Evolutionary conservation across 202 grass and related monocot species (phyloP).

Genomic region (Setaria viridis): DNA sequence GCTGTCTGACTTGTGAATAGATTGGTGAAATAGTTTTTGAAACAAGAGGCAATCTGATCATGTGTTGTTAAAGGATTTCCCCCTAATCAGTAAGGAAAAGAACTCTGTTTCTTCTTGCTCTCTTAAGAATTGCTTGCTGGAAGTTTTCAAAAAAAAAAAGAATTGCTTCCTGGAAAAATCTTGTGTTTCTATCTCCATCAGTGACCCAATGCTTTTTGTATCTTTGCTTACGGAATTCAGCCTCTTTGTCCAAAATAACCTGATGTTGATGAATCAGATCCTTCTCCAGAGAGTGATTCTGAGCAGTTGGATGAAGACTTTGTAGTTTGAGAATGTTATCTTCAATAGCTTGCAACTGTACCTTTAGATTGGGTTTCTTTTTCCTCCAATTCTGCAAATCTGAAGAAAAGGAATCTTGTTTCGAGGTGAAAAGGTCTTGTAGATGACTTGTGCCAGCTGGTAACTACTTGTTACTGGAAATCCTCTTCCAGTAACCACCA

Average conservation of each 20-base stretch:
- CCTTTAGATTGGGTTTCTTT: background rate
- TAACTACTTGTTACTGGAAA: accelerated
- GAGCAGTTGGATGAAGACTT: no score
- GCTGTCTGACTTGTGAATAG: no score
- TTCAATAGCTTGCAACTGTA: no score
- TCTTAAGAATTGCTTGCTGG: background rate
- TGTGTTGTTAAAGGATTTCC: no score
- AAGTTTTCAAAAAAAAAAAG: background rate
- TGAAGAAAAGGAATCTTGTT: accelerated
- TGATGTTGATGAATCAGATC: background rate
- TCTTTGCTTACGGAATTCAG: background rate
- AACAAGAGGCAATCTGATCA: no score
- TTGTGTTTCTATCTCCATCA: no score
- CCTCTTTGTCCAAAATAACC: accelerated
- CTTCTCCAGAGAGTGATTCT: no score
- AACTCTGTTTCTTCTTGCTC: background rate
- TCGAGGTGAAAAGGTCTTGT: accelerated
- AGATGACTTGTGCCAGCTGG: accelerated
- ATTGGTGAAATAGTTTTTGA: no score
- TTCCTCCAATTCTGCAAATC: background rate
- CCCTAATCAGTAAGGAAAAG: no score
- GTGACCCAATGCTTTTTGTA: background rate
- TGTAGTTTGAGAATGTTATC: no score
- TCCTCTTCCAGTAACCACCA: background rate
- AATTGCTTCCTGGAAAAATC: background rate